These are phyloP conservation scores for Cardamine occulta DNA, from an alignment of 345 rosid genomes.

Conservation along the genomic window DNA sequence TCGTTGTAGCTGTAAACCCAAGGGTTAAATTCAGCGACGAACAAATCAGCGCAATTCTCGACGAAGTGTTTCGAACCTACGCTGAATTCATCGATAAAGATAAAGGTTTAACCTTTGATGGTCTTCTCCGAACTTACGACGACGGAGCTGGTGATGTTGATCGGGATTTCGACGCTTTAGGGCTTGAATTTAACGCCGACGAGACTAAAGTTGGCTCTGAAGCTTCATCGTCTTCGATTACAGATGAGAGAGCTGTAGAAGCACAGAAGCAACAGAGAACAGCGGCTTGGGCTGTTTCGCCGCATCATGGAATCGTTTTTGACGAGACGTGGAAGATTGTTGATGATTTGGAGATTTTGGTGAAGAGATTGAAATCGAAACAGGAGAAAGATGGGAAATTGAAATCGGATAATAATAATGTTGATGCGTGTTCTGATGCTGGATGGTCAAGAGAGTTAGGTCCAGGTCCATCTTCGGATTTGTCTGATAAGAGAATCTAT, in stretches of 20 bases:
- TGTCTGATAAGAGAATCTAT: conserved; percentile 69
- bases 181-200: conserved; percentile 63
- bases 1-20: conserved; percentile 95
- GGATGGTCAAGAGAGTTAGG: conserved; percentile 81
- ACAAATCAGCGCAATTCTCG: conserved; percentile 92
- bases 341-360: conserved; percentile 90
- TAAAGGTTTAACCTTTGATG: conserved; percentile 85
- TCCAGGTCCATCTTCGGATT: conserved; percentile 56
- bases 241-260: conserved; percentile 72
- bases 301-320: conserved; percentile 91
- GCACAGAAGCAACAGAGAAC: conserved; percentile 91
- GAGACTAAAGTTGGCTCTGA: conserved; percentile 59
- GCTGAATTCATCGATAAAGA: conserved; percentile 84
- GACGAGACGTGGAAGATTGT: conserved; percentile 96
- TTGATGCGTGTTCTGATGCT: conserved; percentile 86
- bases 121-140: conserved; percentile 87
- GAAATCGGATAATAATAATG: conserved; percentile 43
- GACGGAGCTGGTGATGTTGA: conserved; percentile 99
- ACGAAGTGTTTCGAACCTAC: conserved; percentile 92
- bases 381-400: conserved; percentile 78
- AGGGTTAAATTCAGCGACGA: conserved; percentile 96
- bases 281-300: conserved; percentile 95
- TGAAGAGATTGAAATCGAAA: conserved; percentile 84
- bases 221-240: conserved; percentile 79
- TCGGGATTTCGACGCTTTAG: conserved; percentile 92